A percentile compares a stretch with the other conserved stretches of the same genome.
phyloP scores from a whole-genome alignment of 192 early-diverging fungal species.

The Mortierella alpina region DNA sequence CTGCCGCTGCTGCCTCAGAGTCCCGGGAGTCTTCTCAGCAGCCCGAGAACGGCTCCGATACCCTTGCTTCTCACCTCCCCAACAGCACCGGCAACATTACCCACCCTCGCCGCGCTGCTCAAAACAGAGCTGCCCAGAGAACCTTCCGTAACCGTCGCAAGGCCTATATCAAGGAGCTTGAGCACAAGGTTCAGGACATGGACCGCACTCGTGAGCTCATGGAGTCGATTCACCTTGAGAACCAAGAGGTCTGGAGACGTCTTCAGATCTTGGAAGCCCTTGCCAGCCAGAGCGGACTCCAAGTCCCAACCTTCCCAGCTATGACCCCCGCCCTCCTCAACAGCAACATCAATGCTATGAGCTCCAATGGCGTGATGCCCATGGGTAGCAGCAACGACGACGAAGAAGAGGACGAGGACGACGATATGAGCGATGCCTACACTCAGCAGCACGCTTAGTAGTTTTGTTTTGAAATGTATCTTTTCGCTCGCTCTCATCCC shows the following conservation, averaged over 20 bases:
- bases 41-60: not conserved
- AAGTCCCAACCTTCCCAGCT: conserved; percentile 24
- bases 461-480: conserved; percentile 5
- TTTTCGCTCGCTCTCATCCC: not conserved
- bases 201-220: conserved; percentile 56
- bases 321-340: conserved; percentile 7
- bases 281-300: conserved; percentile 19
- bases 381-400: conserved; percentile 33
- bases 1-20: conserved; percentile 3
- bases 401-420: conserved; percentile 42
- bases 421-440: conserved; percentile 39
- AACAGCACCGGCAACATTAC: conserved; percentile 36
- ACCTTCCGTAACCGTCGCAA: conserved; percentile 91
- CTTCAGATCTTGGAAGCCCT: conserved; percentile 36
- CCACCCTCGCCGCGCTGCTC: conserved; percentile 80
- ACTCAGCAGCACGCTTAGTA: conserved; percentile 6
- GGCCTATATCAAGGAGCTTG: conserved; percentile 83
- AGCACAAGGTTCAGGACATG: conserved; percentile 78
- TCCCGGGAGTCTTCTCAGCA: conserved; percentile 38
- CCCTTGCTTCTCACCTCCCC: not conserved
- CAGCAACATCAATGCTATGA: not conserved
- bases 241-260: conserved; percentile 48
- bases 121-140: conserved; percentile 91
- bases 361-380: not conserved
- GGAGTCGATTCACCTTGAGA: conserved; percentile 54